Base-by-base conservation (phyloP, 257 asterid species). In the Fraxinus quadrangulata region DNA sequence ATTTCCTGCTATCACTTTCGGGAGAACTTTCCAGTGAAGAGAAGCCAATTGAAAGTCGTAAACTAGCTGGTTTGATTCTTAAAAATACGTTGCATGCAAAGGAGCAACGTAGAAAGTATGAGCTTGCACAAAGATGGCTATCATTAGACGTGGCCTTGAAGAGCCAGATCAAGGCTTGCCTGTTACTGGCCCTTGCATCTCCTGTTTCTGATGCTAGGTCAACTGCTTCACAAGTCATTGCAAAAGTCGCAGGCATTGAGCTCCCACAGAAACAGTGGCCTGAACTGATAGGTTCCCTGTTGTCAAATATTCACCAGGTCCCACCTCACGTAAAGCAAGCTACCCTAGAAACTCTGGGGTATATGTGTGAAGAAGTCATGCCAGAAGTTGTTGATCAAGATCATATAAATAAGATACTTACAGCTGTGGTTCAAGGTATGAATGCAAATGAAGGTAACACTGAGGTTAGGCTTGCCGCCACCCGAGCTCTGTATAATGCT, bases 61-160 rank as follows among this genome's bases (percentile, higher is more conserved):
- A 81, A 71, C 83, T 89, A 74, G 92, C 92, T 5, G 94, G 94
- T 34, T 77, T 88, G 80, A 72, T 89, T 67, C 86, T 89, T 0
- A 89, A 89, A 84, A 89, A 89, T 80, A 86, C 90, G 6, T 79
- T 89, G 90, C 90, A 89, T 83, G 94, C 94, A 12, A 89, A 88
- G 85, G 92, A 89, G 73, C 92, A 87, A 69, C 88, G 84, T 70
- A 78, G 90, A 65, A 89, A 89, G 79, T 80, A 63, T 47, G 92
- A 88, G 80, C 89, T 86, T 59, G 82, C 82, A 31, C 89, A 88
- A 65, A 79, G 86, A 74, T 88, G 92, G 92, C 65, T 88, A 47
- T 81, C 89, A 30, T 40, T 88, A 14, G 92, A 88, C 26, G 78
- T 67, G 70, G 68, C 74, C 23, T 86, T 86, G 69, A 86, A 85